phyloP scores from a whole-genome alignment of 1,284 basidiomycete genomes.

The Mycena citricolor region DNA sequence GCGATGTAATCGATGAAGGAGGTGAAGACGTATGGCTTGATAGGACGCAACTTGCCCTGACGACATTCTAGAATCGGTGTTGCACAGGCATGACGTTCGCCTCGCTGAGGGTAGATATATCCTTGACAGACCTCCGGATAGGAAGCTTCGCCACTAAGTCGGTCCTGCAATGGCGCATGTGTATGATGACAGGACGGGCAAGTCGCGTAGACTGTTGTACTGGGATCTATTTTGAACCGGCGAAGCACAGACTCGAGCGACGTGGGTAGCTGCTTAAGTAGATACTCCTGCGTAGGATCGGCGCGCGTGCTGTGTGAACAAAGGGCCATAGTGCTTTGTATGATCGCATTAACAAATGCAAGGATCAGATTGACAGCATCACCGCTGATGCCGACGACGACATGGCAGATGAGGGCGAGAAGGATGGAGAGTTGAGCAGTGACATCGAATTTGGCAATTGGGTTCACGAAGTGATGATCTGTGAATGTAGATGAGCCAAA shows the following conservation, averaged over 20 bases:
- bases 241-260: slow-evolving; percentile 23
- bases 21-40: slow-evolving; percentile 9
- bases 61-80: slow-evolving; percentile 3
- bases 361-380: slow-evolving; percentile 9
- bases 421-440: slow-evolving; percentile 7
- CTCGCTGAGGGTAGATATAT: not conserved
- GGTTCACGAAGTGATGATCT: slow-evolving; percentile 6
- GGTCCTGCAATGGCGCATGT: slow-evolving; percentile 14
- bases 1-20: slow-evolving; percentile 9
- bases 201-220: slow-evolving; percentile 18
- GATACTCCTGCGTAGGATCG: slow-evolving; percentile 4
- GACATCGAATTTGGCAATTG: slow-evolving; percentile 6
- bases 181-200: slow-evolving; percentile 25
- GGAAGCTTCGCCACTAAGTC: slow-evolving; percentile 2
- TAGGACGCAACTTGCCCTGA: slow-evolving; percentile 4
- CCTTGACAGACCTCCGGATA: slow-evolving; percentile 7
- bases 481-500: not conserved
- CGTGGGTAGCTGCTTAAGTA: slow-evolving; percentile 19
- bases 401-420: slow-evolving; percentile 14
- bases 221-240: slow-evolving; percentile 25
- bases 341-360: slow-evolving; percentile 1
- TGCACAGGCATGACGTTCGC: slow-evolving; percentile 8
- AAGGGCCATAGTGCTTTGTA: slow-evolving; percentile 4
- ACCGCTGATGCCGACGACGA: slow-evolving; percentile 8
- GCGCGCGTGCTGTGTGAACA: not conserved